phyloP scores from a whole-genome alignment of 2,329 filamentous ascomycete genomes.

The Penicillium brasilianum region DNA sequence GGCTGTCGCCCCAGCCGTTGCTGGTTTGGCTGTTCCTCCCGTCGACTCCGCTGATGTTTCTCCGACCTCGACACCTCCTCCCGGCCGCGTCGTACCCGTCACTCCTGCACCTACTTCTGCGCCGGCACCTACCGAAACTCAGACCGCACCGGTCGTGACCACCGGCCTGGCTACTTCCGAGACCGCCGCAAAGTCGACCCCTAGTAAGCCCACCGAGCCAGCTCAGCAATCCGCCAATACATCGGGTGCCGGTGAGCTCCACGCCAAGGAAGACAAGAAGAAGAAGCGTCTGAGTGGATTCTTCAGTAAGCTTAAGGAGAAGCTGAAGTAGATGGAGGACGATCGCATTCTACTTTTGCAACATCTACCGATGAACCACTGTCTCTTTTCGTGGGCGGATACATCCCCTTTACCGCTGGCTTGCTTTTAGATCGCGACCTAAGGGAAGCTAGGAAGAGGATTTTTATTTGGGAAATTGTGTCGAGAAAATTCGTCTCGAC shows the following conservation, averaged over 20 bases:
- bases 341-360: not conserved
- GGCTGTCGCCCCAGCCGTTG: constrained; percentile 42
- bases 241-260: constrained; percentile 32
- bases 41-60: constrained; percentile 36
- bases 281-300: constrained; percentile 68
- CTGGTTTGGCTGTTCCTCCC: constrained; percentile 11
- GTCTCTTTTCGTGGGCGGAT: not conserved
- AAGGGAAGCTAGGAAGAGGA: constrained; percentile 1
- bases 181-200: constrained; percentile 27
- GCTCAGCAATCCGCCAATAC: constrained; percentile 22
- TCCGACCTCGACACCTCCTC: constrained; percentile 32
- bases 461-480: constrained; percentile 3
- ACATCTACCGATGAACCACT: not conserved
- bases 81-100: constrained; percentile 22
- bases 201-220: constrained; percentile 25
- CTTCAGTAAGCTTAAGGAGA: constrained; percentile 62
- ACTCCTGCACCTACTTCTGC: constrained; percentile 18
- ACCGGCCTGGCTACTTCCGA: constrained; percentile 23
- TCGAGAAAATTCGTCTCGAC: constrained; percentile 7
- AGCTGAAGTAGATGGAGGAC: constrained; percentile 48
- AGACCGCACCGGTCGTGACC: constrained; percentile 24
- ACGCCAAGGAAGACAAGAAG: constrained; percentile 61
- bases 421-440: constrained; percentile 5
- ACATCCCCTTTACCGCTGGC: not conserved
- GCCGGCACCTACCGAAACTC: constrained; percentile 11